Percentiles rank a stretch among this genome's conserved stretches.
Evolutionary conservation across 1,284 basidiomycete species (phyloP).

Genomic region (Schizopora paradoxa): DNA sequence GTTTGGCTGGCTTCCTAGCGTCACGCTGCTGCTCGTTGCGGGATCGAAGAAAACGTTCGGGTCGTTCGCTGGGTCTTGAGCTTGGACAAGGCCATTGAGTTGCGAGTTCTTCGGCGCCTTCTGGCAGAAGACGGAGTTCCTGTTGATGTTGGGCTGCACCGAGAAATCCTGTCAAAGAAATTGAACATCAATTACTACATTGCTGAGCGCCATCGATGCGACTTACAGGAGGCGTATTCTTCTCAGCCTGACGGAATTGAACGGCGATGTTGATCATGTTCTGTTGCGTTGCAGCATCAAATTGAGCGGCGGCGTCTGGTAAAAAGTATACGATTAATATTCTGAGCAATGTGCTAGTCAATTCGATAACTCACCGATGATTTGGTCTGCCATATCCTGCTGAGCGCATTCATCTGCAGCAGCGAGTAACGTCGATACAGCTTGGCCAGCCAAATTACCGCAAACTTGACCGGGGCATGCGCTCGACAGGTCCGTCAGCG

Average conservation of each 20-base stretch:
- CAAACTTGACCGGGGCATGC: conserved; percentile 50
- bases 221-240: conserved; percentile 55
- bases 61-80: conserved; percentile 37
- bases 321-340: conserved; percentile 3
- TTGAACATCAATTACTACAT: neutral
- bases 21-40: conserved; percentile 37
- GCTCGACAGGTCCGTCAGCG: conserved; percentile 39
- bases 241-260: conserved; percentile 54
- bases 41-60: conserved; percentile 53
- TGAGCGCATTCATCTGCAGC: conserved; percentile 52
- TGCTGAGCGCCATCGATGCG: neutral
- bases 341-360: neutral
- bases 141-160: conserved; percentile 42
- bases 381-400: conserved; percentile 54
- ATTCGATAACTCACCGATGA: conserved; percentile 40
- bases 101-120: conserved; percentile 33
- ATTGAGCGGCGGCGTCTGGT: conserved; percentile 47
- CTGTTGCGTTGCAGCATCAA: conserved; percentile 43
- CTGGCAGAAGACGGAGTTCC: conserved; percentile 40
- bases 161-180: conserved; percentile 41
- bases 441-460: conserved; percentile 43
- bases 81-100: conserved; percentile 37
- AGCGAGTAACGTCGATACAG: conserved; percentile 50
- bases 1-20: conserved; percentile 47
- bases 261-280: conserved; percentile 51